phyloP scores from a whole-genome alignment of 2,329 filamentous ascomycete species.

The Fusarium hainanense region DNA sequence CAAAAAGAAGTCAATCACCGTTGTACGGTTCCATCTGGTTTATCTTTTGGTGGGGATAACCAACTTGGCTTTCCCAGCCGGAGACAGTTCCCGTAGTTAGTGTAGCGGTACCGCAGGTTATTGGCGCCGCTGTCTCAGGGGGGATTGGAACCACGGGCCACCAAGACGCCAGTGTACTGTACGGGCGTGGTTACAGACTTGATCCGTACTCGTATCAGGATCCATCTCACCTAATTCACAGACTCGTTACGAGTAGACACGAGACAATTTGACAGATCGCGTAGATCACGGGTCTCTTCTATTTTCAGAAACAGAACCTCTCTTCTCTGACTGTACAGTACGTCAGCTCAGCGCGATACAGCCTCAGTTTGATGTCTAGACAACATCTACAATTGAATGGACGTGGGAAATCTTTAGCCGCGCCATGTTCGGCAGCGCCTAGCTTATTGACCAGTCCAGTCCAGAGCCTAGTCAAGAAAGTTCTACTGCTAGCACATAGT shows the following conservation, averaged over 20 bases:
- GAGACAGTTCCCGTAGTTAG: conserved; percentile 45
- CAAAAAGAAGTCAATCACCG: conserved; percentile 4
- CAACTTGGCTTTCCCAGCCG: conserved; percentile 40
- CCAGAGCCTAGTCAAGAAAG: conserved; percentile 7
- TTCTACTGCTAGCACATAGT: neutral
- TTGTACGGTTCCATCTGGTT: conserved; percentile 7
- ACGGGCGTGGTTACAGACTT: conserved; percentile 21
- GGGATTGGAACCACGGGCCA: conserved; percentile 15
- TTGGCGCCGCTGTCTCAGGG: conserved; percentile 43
- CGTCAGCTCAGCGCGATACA: conserved; percentile 33
- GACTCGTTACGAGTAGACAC: conserved; percentile 15
- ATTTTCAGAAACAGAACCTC: conserved; percentile 11
- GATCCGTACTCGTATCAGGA: conserved; percentile 42
- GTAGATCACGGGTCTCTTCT: conserved; percentile 10
- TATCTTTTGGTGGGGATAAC: conserved; percentile 18
- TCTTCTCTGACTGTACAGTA: conserved; percentile 16
- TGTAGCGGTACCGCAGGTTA: conserved; percentile 38
- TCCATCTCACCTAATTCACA: conserved; percentile 22
- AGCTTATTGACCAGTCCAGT: conserved; percentile 17
- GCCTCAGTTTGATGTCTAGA: conserved; percentile 31
- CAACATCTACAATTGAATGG: conserved; percentile 23
- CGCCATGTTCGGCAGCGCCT: conserved; percentile 32
- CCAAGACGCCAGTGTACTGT: neutral
- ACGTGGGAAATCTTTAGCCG: conserved; percentile 27
- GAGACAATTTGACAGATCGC: neutral